Base-by-base conservation (phyloP, 805 yeast species). In the Wickerhamiella kurtzmanii region DNA sequence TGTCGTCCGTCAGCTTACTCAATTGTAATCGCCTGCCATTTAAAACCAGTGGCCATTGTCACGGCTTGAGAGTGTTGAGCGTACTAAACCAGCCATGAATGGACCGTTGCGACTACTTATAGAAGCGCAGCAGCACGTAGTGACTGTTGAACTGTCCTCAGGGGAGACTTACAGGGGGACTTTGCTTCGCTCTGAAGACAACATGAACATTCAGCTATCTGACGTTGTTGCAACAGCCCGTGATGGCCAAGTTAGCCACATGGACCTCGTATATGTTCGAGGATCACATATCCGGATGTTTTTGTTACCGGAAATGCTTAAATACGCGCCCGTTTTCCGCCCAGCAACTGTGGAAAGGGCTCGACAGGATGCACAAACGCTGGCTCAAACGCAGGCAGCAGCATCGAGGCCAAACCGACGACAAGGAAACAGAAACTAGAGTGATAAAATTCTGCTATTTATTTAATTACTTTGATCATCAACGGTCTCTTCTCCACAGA, bases 141-240 rank as follows among this genome's bases (percentile, higher is more conserved):
- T 89, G 6, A 77, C 94, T 1, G 62, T 89, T 16, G 98, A 89
- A 62, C 74, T 89, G 45, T 75, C 76, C 21, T 78, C 87, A 0
- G 97, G 97, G 1, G 88, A 82, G 52, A 76, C 82, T 0, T 89
- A 89, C 60, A 71, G 94, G 35, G 98, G 98, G 1, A 86, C 82
- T 60, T 72, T 89, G 41, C 61, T 81, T 2, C 95, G 82, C 50
- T 66, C 72, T 42, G 96, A 89, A 65, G 97, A 89, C 58, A 88
- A 82, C 63, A 92, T 89, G 97, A 89, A 89, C 61, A 77, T 89
- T 21, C 94, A 88, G 50, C 64, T 89, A 44, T 69, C 76, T 52
- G 95, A 89, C 60, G 94, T 82, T 37, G 76, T 82, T 1, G 78
- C 82, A 43, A 88, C 96, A 0, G 75, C 78, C 22, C 67, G 79